Base-by-base conservation (phyloP, 441 rosid species). In the Populus hybrid region DNA sequence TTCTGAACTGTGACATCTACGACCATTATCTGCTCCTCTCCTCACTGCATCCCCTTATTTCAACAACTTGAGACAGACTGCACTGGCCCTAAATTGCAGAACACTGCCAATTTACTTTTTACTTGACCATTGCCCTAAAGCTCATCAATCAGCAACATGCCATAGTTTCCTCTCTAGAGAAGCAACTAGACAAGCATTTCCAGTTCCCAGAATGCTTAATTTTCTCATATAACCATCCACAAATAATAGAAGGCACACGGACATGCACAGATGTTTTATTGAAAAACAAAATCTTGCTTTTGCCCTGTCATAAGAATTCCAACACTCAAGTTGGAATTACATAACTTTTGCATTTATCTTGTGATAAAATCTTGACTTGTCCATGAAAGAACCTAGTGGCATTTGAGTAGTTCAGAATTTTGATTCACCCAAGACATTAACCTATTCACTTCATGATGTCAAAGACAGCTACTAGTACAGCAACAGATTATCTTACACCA, bases 91-190 rank as follows among this genome's bases (percentile, higher is more conserved):
- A 28, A 29, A n/a, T n/a, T 35, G 31, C 40, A 63, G 10, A 29
- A 38, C 21, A 16, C 45, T 64, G 24, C 59, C 63, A 33, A 33
- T 53, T 69, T n/a, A 64, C 9, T 65, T 45, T 77, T 18, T 20
- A 64, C 72, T 9, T 21, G 26, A 61, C 28, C 11, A 14, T 50
- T 65, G 38, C 53, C 76, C 76, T 64, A 26, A 50, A 29, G 59
- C 71, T 29, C 24, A 31, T 72, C 59, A 20, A 29, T 23, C 33
- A 71, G 79, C 70, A 64, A 42, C n/a, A 36, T 59, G 28, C 68
- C 10, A 16, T 11, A 45, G 50, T 64, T 29, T 77, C 69, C 63
- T 33, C 69, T 65, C 29, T 1, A 11, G 42, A 76, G 38, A 77
- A 36, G 10, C 12, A 61, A 3, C 69, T 70, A 63, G 14, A 31